Base-by-base conservation (phyloP, 2,329 filamentous ascomycete species). In the Ceratocystis destructans region DNA sequence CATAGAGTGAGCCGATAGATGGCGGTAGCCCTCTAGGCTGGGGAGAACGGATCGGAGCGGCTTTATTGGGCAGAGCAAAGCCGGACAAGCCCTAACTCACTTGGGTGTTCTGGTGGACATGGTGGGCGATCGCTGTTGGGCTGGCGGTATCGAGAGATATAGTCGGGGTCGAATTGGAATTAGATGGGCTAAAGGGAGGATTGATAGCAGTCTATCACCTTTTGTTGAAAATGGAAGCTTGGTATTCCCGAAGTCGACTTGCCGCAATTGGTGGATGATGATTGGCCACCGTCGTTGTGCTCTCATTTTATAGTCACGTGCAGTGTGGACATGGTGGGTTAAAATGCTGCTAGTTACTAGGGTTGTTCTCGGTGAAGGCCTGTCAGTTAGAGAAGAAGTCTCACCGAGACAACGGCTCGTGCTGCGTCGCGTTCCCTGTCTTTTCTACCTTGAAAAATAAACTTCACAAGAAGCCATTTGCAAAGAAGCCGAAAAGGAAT, bases 51-150 rank as follows among this genome's bases (percentile, higher is more conserved):
- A 31, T 15, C 17, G 4, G 28, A 64, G 37, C 5, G 0, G 55
- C 61, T 53, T 25, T 53, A 28, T 10, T 10, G 45, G 25, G 50
- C 12, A 37, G 22, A 31, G 63, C 3, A 44, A 20, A 37, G 33
- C 2, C 17, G 55, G 55, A n/a, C 5, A 15, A 37, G 55, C 28
- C 55, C 12, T 41, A 55, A 77, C 77, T 66, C 76, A 79, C 77
- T 77, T 73, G 69, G 77, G 68, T 72, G 75, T 73, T 76, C 77
- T 76, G 69, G 73, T 72, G 71, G 77, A 72, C 77, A 79, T 79
- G 69, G 66, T 77, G 69, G 69, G 45, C 70, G 72, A 68, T 71
- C 65, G 33, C 37, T 57, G 15, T 31, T 57, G n/a, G 63, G 50
- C 63, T 25, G 61, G 61, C 31, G 37, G 61, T 25, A 31, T 62